Evolutionary conservation across 352 stramenopile genomes (phyloP), one percentile per base, ranked within the genome.

Genomic region (Phytophthora constricta): DNA sequence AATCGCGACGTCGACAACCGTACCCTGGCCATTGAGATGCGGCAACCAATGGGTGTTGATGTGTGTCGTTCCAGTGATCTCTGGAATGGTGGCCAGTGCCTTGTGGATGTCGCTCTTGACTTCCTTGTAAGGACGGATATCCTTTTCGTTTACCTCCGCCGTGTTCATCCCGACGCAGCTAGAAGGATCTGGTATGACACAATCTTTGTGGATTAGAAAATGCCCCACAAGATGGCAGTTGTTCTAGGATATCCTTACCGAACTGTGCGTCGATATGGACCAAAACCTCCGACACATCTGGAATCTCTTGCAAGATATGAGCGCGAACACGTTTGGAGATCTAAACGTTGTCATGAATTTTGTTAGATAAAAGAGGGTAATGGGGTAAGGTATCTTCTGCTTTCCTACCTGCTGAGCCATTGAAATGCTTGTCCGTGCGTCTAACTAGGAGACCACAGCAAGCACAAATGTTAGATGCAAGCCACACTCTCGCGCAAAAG

Each of bases 211-310:
- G n/a, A n/a, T n/a, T n/a, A n/a, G n/a, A n/a, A n/a, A n/a, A n/a
- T n/a, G n/a, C n/a, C n/a, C n/a, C n/a, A n/a, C n/a, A n/a, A n/a
- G n/a, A n/a, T n/a, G n/a, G n/a, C n/a, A n/a, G n/a, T 22, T 25
- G 16, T 17, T 5, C n/a, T 25, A 47, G 17, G 17, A 47, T 23
- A 22, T 51, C 39, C 25, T 25, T 75, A 92, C 84, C 69, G 52
- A 89, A 86, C 46, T 88, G 77, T 5, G 91, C 87, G 43, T 95
- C 87, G 48, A 95, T 92, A 56, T 93, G 87, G 8, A 96, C 89
- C n/a, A 95, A 70, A 43, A 96, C 87, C 68, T 96, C 89, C 0
- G 87, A 93, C n/a, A 96, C 87, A 48, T 94, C 85, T 11, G 66
- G 82, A 11, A 95, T 65, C 20, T 92, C 50, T 3, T 80, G 63